Evolutionary conservation across 768 basidiomycete genomes (phyloP).

Genomic region (Polyporus arcularius): DNA sequence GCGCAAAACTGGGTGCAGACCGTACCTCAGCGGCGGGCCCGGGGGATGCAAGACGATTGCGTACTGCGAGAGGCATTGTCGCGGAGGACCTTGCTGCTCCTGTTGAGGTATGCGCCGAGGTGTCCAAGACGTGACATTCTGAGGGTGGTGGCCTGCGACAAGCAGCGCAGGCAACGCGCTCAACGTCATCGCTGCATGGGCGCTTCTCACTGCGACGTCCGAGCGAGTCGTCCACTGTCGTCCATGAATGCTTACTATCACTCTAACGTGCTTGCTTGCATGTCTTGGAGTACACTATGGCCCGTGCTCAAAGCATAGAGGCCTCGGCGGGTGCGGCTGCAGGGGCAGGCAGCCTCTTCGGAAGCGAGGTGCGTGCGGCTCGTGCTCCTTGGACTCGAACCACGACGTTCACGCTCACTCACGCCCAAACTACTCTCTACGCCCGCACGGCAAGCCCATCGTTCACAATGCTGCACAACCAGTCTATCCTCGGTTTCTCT

Average conservation of each 20-base stretch:
- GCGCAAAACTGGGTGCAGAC: slow-evolving; percentile 50
- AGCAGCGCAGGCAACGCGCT: not conserved
- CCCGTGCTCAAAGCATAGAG: not conserved
- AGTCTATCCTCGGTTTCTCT: slow-evolving; percentile 17
- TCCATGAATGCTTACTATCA: no score
- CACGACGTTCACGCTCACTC: not conserved
- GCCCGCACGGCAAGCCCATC: slow-evolving; percentile 24
- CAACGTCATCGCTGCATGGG: not conserved
- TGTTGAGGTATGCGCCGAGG: slow-evolving; percentile 35
- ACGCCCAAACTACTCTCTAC: slow-evolving; percentile 3
- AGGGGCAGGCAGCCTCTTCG: not conserved
- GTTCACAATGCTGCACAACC: slow-evolving; percentile 7
- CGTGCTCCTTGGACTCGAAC: not conserved
- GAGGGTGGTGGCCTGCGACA: not conserved
- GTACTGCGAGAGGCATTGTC: slow-evolving; percentile 45
- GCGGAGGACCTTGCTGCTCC: slow-evolving; percentile 39
- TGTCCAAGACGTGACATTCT: slow-evolving; percentile 26
- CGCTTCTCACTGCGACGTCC: not conserved
- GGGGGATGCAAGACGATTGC: slow-evolving; percentile 16
- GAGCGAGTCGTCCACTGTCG: no score
- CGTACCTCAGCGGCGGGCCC: slow-evolving; percentile 1
- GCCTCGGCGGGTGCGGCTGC: not conserved
- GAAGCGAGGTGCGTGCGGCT: not conserved
- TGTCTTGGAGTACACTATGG: not conserved
- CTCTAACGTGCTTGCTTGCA: not conserved